Evolutionary conservation across 2,329 filamentous ascomycete genomes (phyloP).

Genomic region (Nemania sp.): DNA sequence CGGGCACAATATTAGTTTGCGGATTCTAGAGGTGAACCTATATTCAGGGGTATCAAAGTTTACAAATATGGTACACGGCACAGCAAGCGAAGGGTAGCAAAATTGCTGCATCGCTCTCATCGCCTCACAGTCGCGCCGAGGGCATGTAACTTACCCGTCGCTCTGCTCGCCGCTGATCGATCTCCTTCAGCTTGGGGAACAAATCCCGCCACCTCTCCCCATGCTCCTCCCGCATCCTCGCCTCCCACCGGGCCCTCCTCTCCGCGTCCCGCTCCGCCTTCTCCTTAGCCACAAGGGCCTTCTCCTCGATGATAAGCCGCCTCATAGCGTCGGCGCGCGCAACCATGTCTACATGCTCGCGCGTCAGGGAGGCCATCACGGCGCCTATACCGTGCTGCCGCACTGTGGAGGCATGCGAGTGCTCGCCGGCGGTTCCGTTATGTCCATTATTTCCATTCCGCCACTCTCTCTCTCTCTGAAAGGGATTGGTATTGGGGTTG

Average conservation of each 20-base stretch:
- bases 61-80: conserved; percentile 4
- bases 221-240: conserved; percentile 39
- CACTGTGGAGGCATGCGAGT: conserved; percentile 34
- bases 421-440: background rate
- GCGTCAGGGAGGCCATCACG: conserved; percentile 24
- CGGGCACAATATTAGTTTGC: background rate
- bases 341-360: conserved; percentile 44
- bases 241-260: conserved; percentile 41
- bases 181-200: conserved; percentile 28
- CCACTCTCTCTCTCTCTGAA: too few relatives aligned
- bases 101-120: background rate
- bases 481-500: too few relatives aligned
- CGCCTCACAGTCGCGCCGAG: background rate
- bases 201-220: conserved; percentile 41
- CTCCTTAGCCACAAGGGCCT: conserved; percentile 43
- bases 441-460: too few relatives aligned
- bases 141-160: background rate
- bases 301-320: conserved; percentile 44
- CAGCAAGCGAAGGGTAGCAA: background rate
- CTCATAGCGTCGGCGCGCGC: conserved; percentile 50
- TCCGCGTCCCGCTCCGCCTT: conserved; percentile 31
- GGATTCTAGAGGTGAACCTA: background rate
- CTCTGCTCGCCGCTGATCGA: background rate
- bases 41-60: conserved; percentile 13
- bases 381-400: conserved; percentile 33